Evolutionary conservation across 345 rosid genomes (phyloP), one percentile per base, ranked within the genome.

Genomic region (Adansonia digitata): DNA sequence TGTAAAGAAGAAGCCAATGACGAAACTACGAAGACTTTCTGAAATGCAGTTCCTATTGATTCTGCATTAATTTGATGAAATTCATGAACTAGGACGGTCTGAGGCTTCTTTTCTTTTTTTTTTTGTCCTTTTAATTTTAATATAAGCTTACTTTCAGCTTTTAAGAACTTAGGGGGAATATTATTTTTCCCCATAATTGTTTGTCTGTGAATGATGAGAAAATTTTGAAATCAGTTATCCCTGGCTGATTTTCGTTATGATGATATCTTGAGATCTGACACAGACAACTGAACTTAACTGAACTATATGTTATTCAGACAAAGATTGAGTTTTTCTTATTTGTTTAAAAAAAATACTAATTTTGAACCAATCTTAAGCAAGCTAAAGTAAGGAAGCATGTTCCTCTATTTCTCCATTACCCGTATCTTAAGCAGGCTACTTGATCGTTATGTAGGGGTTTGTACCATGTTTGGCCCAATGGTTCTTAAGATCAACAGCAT

Each of bases 401-500:
- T n/a, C n/a, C 22, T 24, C 69, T 55, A 12, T 18, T 68, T 71
- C 51, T 42, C 61, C 15, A 67, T 60, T 22, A 29, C 64, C 55
- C 67, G 35, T 1, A 51, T 27, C 43, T 75, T 34, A 51, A 43
- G 42, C 20, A 24, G 5, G 52, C 67, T 80, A 86, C 78, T 83
- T 86, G 63, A 88, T 86, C 14, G 88, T 88, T 26, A 88, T 84
- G 83, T 88, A 86, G 14, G 88, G 85, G 75, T 86, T 86, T 3
- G 88, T 86, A 27, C 89, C 96, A 18, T 91, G 96, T 78, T 88
- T 91, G 59, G 96, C 96, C 96, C 96, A 91, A 35, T 89, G 78
- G 60, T 91, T 87, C 85, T 88, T 89, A 0, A 91, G 87, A 76
- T 91, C 92, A 31, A 91, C 91, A 24, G 96, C 86, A 29, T 62